Evolutionary conservation across 805 yeast species (phyloP), one percentile per base, ranked within the genome.

Genomic region (Kazachstania martiniae): DNA sequence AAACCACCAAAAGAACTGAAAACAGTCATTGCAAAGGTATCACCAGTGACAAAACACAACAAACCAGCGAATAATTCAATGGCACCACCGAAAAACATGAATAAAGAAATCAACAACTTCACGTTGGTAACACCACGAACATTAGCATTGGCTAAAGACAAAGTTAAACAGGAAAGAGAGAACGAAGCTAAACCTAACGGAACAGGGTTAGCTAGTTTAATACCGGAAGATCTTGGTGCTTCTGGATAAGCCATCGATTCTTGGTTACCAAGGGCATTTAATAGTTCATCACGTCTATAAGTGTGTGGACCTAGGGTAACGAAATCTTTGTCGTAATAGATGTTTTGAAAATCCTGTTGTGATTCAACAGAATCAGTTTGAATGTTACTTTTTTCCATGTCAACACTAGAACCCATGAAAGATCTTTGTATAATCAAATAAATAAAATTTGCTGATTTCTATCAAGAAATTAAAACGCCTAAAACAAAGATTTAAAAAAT

Each of bases 21-120:
- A 15, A 61, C 59, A 18, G 79, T 67, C 43, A 77, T 82, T 58
- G 84, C 84, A 59, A 77, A 79, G 15, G 85, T 77, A 57, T 77
- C 78, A 45, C 80, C 86, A 25, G 72, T 64, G n/a, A 77, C 74
- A 57, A 78, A 66, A 56, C 81, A 84, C 70, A 81, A 72, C 65
- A 79, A 65, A 35, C 86, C 87, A 5, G 87, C 83, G 38, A 77
- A 59, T 35, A 76, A 59, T 56, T 78, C 86, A 36, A 79, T 68
- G 15, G 73, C 62, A 24, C 87, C 89, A 36, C 86, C 89, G 50
- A 77, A 77, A 53, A 79, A 77, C 46, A 73, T 62, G 13, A 82
- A 80, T 40, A 70, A 61, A 27, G 82, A 78, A 33, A 78, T 74
- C 25, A 78, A 74, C 32, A 79, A 59, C 38, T 73, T 71, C 22